Percentiles rank a stretch among this genome's conserved stretches.
These are phyloP conservation scores for Rachicladosporium sp. DNA, from an alignment of 2,329 filamentous ascomycete genomes.

Conservation along the genomic window DNA sequence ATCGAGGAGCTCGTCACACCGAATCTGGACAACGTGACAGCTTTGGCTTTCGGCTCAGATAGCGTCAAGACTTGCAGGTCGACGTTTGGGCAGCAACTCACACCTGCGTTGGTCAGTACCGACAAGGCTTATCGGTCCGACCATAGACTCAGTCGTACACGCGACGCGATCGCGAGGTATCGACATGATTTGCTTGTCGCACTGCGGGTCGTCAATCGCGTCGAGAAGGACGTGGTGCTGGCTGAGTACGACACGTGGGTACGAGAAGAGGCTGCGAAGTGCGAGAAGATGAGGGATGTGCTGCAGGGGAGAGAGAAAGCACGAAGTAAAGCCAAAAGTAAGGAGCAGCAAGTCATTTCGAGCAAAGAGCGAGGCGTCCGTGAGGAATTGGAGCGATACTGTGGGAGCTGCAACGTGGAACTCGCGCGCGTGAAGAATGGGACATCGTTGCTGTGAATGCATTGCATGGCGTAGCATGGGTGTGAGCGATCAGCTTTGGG, in stretches of 20 bases:
- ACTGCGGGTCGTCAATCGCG: slow-evolving; percentile 75
- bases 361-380: slow-evolving; percentile 29
- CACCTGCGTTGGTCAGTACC: slow-evolving; percentile 5
- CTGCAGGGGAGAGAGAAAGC: slow-evolving; percentile 23
- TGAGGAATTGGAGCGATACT: slow-evolving; percentile 46
- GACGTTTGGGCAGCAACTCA: slow-evolving; percentile 21
- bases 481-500: no score
- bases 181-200: slow-evolving; percentile 85
- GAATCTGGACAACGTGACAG: slow-evolving; percentile 12
- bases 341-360: slow-evolving; percentile 2
- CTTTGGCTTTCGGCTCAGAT: slow-evolving; percentile 2
- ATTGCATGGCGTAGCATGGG: neutral
- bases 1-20: slow-evolving; percentile 49
- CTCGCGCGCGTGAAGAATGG: slow-evolving; percentile 3
- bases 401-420: slow-evolving; percentile 39
- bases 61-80: slow-evolving; percentile 17
- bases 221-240: slow-evolving; percentile 74
- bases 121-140: neutral
- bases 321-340: slow-evolving; percentile 13
- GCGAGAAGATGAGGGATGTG: slow-evolving; percentile 48
- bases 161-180: slow-evolving; percentile 71
- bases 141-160: slow-evolving; percentile 57
- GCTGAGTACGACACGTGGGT: slow-evolving; percentile 95
- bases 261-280: slow-evolving; percentile 62
- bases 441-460: slow-evolving; percentile 2